These are phyloP conservation scores for Pichia phayaonensis DNA, from an alignment of 805 yeast genomes.

Conservation along the genomic window DNA sequence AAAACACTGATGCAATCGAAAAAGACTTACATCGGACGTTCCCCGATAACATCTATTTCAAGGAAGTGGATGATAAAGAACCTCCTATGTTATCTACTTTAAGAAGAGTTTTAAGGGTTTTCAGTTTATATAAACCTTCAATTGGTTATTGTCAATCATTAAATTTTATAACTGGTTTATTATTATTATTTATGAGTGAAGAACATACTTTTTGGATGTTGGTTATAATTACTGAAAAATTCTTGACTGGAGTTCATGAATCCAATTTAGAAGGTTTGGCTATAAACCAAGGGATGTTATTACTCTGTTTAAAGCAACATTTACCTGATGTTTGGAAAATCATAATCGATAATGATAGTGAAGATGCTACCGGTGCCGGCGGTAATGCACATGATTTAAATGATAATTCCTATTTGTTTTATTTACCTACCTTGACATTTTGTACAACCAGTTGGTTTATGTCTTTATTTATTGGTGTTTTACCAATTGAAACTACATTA, in stretches of 20 bases:
- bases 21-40: constrained; percentile 90
- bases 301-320: constrained; percentile 79
- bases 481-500: constrained; percentile 83
- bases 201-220: constrained; percentile 98
- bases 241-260: constrained; percentile 87
- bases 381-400: too few relatives aligned
- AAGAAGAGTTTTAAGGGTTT: constrained; percentile 75
- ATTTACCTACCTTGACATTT: constrained; percentile 82
- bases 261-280: constrained; percentile 88
- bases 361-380: constrained; percentile 24
- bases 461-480: constrained; percentile 87
- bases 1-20: constrained; percentile 83
- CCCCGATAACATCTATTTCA: constrained; percentile 85
- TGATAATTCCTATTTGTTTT: constrained; percentile 43
- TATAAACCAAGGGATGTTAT: constrained; percentile 87
- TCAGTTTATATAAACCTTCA: constrained; percentile 77
- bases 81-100: constrained; percentile 61
- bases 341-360: constrained; percentile 27
- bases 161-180: constrained; percentile 83
- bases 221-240: constrained; percentile 77
- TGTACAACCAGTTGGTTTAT: constrained; percentile 98
- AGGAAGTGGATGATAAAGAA: constrained; percentile 37
- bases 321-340: constrained; percentile 72
- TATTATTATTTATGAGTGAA: constrained; percentile 80
- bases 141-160: constrained; percentile 96